Base-by-base conservation (phyloP, 148 eudicot genomes). In the Suaeda aralocaspica region DNA sequence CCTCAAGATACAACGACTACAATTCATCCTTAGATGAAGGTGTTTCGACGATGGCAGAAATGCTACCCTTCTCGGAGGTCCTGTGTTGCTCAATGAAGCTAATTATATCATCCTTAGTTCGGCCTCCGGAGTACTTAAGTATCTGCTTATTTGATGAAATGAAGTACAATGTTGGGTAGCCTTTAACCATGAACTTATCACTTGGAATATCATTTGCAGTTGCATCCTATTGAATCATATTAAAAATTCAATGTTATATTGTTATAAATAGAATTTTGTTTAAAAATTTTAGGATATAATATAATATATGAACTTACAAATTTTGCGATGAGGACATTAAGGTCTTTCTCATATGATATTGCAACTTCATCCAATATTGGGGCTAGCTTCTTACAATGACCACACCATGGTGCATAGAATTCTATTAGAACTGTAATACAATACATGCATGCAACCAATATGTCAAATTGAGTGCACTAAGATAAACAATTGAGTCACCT, bases 371-470 rank as follows among this genome's bases (percentile, higher is more conserved):
- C 83, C 41, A 80, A 64, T 22, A 66, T 69, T 5, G 86, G 83
- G 41, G 79, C 83, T 9, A 83, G 72, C 15, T 33, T 71, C 83
- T 83, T 71, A 73, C 86, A 83, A 69, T 80, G 82, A 28, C 79
- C 77, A 53, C 86, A 83, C 86, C 86, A 83, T 2, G 83, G 86
- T 39, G 86, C 83, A 48, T 80, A 83, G 70, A 83, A 83, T 73
- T 83, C 86, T 15, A 83, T 74, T 53, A 83, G 33, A 57, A 83
- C 86, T 83, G 79, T 28, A 24, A 1, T 19, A 12, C 56, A n/a
- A 58, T 26, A 34, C 14, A 48, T 29, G 15, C 26, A 29, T 16
- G 9, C 6, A 50, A 4, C n/a, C 0, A 65, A 14, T 19, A 6
- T 6, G n/a, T 3, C 3, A 31, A 18, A 28, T 26, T 2, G 3